Conservation (phyloP, 306 rosid genomes). For the Lathyrus tuberosus region DNA sequence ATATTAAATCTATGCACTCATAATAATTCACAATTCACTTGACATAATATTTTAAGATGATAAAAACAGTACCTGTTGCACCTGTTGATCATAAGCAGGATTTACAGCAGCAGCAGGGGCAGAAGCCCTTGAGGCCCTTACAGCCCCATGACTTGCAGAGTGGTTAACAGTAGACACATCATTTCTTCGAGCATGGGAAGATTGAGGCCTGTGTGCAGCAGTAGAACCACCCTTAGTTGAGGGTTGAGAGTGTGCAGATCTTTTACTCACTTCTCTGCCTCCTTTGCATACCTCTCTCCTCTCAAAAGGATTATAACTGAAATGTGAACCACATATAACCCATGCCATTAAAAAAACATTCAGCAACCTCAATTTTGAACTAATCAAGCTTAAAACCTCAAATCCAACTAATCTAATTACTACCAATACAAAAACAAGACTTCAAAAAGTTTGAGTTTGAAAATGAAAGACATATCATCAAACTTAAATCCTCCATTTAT, state of each 20-base stretch:
- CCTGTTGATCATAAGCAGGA: slow-evolving; percentile 81
- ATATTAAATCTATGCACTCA: neutral
- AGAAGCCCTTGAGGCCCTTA: slow-evolving; percentile 51
- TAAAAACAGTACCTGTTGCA: slow-evolving; percentile 22
- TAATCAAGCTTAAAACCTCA: neutral
- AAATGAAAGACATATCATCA: neutral
- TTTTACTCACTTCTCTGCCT: slow-evolving; percentile 78
- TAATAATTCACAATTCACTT: neutral
- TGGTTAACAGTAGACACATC: slow-evolving; percentile 55
- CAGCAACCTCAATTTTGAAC: slow-evolving; percentile 5
- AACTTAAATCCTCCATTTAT: neutral
- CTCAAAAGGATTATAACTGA: slow-evolving; percentile 83
- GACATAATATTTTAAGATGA: neutral
- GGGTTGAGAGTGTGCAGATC: slow-evolving; percentile 64
- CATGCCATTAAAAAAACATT: slow-evolving; percentile 12
- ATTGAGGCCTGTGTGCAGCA: slow-evolving; percentile 57
- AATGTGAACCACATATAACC: no score
- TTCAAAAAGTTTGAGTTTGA: neutral
- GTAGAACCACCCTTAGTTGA: slow-evolving; percentile 61
- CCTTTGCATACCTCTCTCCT: slow-evolving; percentile 85
- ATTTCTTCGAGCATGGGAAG: slow-evolving; percentile 75
- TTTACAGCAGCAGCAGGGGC: slow-evolving; percentile 50
- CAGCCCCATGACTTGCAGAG: slow-evolving; percentile 52
- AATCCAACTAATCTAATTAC: neutral
- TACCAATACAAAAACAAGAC: neutral